Evolutionary conservation across 805 yeast genomes (phyloP), one percentile per base, ranked within the genome.

Genomic region (Jamesozyma jinghongensis): DNA sequence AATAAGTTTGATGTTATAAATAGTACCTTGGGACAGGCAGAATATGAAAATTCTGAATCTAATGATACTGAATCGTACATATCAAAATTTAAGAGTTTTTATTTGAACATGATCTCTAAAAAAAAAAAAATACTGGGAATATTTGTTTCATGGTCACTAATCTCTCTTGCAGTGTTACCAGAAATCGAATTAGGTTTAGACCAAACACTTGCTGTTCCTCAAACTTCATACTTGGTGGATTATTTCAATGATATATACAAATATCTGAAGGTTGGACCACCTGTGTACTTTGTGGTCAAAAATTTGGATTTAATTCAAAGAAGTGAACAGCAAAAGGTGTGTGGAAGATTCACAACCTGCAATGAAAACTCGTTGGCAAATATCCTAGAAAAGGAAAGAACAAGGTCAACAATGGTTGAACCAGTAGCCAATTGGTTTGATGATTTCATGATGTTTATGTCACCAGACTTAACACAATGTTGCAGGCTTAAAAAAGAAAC

Each of bases 391-490:
- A 88, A 86, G 57, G 98, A 90, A 55, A 73, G 82, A 42, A 76
- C 77, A 45, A 67, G 95, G 28, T 68, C 80, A 0, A 79, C 82
- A 3, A 70, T 90, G 27, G 71, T 75, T 1, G 92, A 85, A 35
- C 95, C 97, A 0, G 74, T 85, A 1, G 80, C 96, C 1, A 82
- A 83, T 49, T 90, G 97, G 97, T 66, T 88, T 38, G 98, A 90
- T 62, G 97, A 92, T 56, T 90, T 77, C 54, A 68, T 90, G 46
- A 71, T 79, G 29, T 90, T 90, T 82, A 65, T 88, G 44, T 87
- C 87, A 53, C 98, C 98, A 0, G 74, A 75, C 32, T 68, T 88
- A 36, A 90, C 81, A 47, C 83, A 83, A 46, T 90, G 98, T 61
- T 90, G 98, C 56, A 66, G 90, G 19, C 61, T 80, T 33, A 75